Evolutionary conservation across 2,329 filamentous ascomycete species (phyloP), one percentile per base, ranked within the genome.

Genomic region (Talaromyces atroroseus): DNA sequence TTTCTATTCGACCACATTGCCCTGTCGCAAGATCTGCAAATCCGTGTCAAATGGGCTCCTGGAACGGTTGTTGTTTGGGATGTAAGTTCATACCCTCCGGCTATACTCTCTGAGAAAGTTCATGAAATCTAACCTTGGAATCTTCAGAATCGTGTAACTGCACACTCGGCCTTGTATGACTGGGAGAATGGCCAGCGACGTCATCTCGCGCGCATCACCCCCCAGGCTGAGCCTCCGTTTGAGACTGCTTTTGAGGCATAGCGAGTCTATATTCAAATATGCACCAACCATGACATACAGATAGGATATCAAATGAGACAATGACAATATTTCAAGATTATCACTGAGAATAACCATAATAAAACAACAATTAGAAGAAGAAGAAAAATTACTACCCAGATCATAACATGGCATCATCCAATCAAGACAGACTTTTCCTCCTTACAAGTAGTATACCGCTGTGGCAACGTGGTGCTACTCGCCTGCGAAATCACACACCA

Each of bases 11-110:
- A 90, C 65, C 88, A 91, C 65, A 83, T 90, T 52, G 86, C 85
- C 0, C 80, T 82, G 42, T 86, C 86, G 20, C 83, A 86, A 50
- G 88, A 91, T 66, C 83, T 90, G 69, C 88, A 92, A 63, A 80
- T 80, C 5, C 81, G 88, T 23, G 80, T 95, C 50, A 88, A 86
- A 70, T 95, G 90, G 90, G 84, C 84, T 63, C 79, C 83, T 45
- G 82, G 83, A n/a, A 92, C 88, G 0, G 89, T 95, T 1, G 88
- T 94, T 1, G 84, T 92, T 0, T 95, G 89, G 89, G 90, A 94
- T 70, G 75, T 78, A 67, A 70, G 36, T 29, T n/a, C 52, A 16
- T 24, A 26, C 20, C 46, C 20, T 38, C 18, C 7, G n/a, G n/a
- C n/a, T n/a, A n/a, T 5, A 3, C 11, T 18, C 6, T 8, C 36